phyloP scores from a whole-genome alignment of 1,284 basidiomycete species.

The Ustilago bromivora region DNA sequence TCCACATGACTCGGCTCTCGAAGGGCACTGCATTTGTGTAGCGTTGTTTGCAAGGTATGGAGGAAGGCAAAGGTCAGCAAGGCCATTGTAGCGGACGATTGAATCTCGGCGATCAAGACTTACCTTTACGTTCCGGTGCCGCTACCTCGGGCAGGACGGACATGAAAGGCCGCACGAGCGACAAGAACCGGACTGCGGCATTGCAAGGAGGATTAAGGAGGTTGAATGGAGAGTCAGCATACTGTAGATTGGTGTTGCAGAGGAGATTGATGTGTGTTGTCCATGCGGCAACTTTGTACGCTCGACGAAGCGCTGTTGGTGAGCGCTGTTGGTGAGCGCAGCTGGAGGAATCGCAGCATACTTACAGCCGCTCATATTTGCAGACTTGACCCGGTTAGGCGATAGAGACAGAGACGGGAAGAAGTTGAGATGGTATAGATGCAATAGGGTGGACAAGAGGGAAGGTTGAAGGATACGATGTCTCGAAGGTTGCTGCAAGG shows the following conservation, averaged over 20 bases:
- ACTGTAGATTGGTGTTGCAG: background rate
- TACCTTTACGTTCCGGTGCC: conserved; percentile 68
- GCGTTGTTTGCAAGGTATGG: background rate
- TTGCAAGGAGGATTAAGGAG: background rate
- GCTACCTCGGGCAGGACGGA: conserved; percentile 69
- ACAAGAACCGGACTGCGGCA: conserved; percentile 65
- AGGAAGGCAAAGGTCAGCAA: conserved; percentile 1
- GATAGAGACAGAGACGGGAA: conserved; percentile 9
- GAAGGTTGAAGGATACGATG: conserved; percentile 1
- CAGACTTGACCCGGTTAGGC: conserved; percentile 37
- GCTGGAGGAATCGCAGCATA: conserved; percentile 6
- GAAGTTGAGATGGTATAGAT: conserved; percentile 7
- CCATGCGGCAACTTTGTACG: background rate
- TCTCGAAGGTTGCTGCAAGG: conserved; percentile 13
- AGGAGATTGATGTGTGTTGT: background rate
- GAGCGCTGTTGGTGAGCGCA: background rate
- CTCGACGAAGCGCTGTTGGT: background rate
- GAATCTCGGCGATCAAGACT: background rate
- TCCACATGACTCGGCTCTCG: conserved; percentile 68
- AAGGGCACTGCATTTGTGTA: conserved; percentile 59
- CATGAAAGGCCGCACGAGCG: conserved; percentile 70
- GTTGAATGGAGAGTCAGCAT: conserved; percentile 11
- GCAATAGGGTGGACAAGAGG: background rate
- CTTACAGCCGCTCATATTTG: conserved; percentile 53
- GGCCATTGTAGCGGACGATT: background rate